Percentiles rank a stretch among this genome's conserved stretches.
These are phyloP conservation scores for Tilletia walkeri DNA, from an alignment of 1,284 basidiomycete genomes.

Conservation along the genomic window DNA sequence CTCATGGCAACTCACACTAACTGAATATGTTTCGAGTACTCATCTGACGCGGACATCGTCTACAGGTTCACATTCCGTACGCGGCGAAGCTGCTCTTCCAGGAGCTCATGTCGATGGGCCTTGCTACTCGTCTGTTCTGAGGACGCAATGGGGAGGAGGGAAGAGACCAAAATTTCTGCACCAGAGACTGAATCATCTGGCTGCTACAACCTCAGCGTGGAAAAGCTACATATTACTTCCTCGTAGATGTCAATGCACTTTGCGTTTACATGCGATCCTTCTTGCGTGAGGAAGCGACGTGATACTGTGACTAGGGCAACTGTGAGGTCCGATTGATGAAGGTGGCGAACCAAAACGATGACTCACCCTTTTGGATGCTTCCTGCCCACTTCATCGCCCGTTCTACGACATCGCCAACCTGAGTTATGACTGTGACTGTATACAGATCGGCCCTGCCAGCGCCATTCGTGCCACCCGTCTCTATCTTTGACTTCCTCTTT, in stretches of 20 bases:
- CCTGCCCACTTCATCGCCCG: background rate
- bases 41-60: background rate
- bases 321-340: too few species aligned
- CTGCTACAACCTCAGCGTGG: too few species aligned
- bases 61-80: slow-evolving; percentile 55
- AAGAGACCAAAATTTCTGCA: too few species aligned
- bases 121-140: slow-evolving; percentile 46
- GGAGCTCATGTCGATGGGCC: slow-evolving; percentile 63
- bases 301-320: too few species aligned
- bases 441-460: background rate
- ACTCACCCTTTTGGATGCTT: background rate
- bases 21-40: background rate
- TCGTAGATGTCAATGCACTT: too few species aligned
- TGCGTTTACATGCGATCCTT: too few species aligned
- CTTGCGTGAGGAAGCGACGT: too few species aligned
- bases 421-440: background rate
- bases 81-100: slow-evolving; percentile 78
- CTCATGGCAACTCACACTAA: too few species aligned
- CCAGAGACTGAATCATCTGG: too few species aligned
- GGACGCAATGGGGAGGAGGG: too few species aligned
- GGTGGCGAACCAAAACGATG: too few species aligned
- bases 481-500: slow-evolving; percentile 4
- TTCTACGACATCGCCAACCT: background rate
- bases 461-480: background rate
- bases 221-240: too few species aligned